These are phyloP conservation scores for Sclerotinia glacialis DNA, from an alignment of 2,329 filamentous ascomycete genomes.

Conservation along the genomic window DNA sequence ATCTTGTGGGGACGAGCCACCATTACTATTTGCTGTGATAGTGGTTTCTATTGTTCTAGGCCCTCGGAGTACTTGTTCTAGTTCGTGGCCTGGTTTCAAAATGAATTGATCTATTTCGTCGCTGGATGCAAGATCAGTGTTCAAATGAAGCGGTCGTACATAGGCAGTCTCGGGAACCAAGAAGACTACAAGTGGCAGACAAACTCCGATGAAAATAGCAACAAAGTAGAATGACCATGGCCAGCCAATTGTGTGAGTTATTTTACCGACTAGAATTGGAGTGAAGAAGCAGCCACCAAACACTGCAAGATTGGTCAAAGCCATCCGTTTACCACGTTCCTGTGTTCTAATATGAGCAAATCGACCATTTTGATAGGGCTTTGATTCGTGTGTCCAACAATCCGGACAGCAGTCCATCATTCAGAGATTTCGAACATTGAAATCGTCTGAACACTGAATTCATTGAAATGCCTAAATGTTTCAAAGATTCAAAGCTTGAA, in stretches of 20 bases:
- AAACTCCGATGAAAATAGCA: slow-evolving; percentile 73
- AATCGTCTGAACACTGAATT: too few species aligned
- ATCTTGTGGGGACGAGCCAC: not conserved
- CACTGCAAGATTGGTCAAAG: slow-evolving; percentile 67
- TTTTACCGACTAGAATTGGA: slow-evolving; percentile 86
- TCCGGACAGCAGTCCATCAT: too few species aligned
- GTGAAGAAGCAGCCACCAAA: slow-evolving; percentile 74
- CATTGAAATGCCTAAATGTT: too few species aligned
- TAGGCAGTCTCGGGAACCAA: slow-evolving; percentile 85
- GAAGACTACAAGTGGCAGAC: slow-evolving; percentile 70
- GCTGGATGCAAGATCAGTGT: slow-evolving; percentile 59
- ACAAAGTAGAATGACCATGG: slow-evolving; percentile 86
- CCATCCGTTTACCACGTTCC: slow-evolving; percentile 83
- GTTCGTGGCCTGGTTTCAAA: slow-evolving; percentile 18
- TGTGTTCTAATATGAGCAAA: slow-evolving; percentile 36
- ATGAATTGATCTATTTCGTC: slow-evolving; percentile 26
- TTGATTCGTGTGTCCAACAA: not conserved
- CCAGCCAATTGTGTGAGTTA: slow-evolving; percentile 74
- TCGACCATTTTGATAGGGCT: too few species aligned
- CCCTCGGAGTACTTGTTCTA: slow-evolving; percentile 13
- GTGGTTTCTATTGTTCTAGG: slow-evolving; percentile 17
- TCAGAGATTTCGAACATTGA: too few species aligned
- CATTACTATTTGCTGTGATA: slow-evolving; percentile 12
- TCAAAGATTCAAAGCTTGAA: too few species aligned
- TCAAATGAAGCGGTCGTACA: slow-evolving; percentile 61